Evolutionary conservation across 2,329 filamentous ascomycete species (phyloP).

Genomic region (Trichophyton simii): DNA sequence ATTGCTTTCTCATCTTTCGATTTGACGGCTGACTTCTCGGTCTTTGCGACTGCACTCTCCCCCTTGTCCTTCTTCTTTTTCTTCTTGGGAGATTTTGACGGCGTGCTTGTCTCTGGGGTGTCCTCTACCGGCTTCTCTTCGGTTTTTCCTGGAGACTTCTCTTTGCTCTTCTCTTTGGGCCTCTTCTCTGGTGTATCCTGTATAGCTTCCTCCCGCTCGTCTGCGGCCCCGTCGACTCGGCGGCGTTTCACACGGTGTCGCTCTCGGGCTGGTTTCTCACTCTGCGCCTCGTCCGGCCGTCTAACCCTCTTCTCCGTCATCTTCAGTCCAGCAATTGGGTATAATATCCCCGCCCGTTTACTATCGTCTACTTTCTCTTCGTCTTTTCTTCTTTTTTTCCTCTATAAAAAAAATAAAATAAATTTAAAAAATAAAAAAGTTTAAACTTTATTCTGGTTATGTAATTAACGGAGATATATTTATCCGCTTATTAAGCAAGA

Average conservation of each 20-base stretch:
- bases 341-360: neutral
- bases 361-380: neutral
- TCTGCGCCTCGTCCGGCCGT: slow-evolving; percentile 9
- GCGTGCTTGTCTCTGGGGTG: neutral
- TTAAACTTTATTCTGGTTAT: neutral
- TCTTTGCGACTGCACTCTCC: neutral
- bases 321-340: neutral
- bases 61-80: neutral
- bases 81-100: neutral
- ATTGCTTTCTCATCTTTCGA: neutral
- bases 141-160: neutral
- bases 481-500: neutral
- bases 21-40: neutral
- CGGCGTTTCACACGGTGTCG: slow-evolving; percentile 9
- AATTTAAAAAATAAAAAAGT: neutral
- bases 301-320: slow-evolving; percentile 11
- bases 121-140: neutral
- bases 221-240: neutral
- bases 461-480: neutral
- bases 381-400: neutral
- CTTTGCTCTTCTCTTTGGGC: neutral
- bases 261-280: slow-evolving; percentile 4
- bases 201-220: no score
- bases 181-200: neutral
- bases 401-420: neutral